Evolutionary conservation across 176 grass and related monocot genomes (phyloP).

Genomic region (Oryza glaberrima): DNA sequence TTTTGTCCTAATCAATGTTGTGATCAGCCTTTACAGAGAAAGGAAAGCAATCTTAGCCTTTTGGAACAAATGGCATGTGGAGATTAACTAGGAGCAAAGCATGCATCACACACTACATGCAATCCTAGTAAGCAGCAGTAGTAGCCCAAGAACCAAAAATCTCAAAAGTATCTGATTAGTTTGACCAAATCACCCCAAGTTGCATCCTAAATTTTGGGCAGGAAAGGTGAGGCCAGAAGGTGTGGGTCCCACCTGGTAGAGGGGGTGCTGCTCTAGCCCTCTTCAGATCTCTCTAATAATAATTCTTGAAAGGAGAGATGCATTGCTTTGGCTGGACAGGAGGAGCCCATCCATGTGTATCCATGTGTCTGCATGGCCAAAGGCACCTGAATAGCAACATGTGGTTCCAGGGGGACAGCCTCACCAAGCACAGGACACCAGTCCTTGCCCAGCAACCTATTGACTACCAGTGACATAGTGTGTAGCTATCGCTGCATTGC

Average conservation of each 20-base stretch:
- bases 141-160: background rate
- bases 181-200: slow-evolving; percentile 30
- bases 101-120: background rate
- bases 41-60: slow-evolving; percentile 21
- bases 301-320: slow-evolving; percentile 56
- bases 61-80: slow-evolving; percentile 21
- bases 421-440: slow-evolving; percentile 25
- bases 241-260: slow-evolving; percentile 15
- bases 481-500: slow-evolving; percentile 41
- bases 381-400: slow-evolving; percentile 47
- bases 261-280: background rate
- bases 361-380: slow-evolving; percentile 47
- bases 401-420: slow-evolving; percentile 36
- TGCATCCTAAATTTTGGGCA: slow-evolving; percentile 29
- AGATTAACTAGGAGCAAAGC: slow-evolving; percentile 6
- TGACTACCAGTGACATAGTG: background rate
- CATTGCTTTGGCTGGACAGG: slow-evolving; percentile 50
- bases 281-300: slow-evolving; percentile 42
- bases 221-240: slow-evolving; percentile 24
- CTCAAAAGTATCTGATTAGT: slow-evolving; percentile 1
- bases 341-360: slow-evolving; percentile 62
- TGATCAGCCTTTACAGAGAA: background rate
- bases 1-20: background rate
- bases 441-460: slow-evolving; percentile 30
- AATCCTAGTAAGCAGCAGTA: background rate